phyloP scores from a whole-genome alignment of 345 rosid species.

The Excoecaria cochinchinensis region DNA sequence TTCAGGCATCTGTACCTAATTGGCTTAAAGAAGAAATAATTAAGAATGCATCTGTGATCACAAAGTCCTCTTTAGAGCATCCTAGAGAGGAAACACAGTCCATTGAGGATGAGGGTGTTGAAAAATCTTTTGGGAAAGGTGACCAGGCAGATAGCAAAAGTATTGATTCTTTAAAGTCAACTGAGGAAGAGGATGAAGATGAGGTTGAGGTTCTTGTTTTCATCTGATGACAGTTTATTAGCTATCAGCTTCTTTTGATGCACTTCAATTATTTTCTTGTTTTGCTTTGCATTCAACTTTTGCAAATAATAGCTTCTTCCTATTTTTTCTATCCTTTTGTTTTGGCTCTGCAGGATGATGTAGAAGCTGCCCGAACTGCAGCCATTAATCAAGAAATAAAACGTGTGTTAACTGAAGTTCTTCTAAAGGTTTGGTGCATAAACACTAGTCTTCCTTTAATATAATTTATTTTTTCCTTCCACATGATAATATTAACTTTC shows the following conservation, averaged over 20 bases:
- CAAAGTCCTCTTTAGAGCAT: slow-evolving; percentile 62
- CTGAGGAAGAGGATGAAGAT: slow-evolving; percentile 83
- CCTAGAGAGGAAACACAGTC: slow-evolving; percentile 53
- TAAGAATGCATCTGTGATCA: slow-evolving; percentile 69
- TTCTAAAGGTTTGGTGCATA: slow-evolving; percentile 60
- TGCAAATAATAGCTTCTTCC: neutral
- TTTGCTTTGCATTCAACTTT: neutral
- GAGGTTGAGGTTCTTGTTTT: slow-evolving; percentile 76
- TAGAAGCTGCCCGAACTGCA: slow-evolving; percentile 62
- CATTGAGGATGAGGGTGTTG: slow-evolving; percentile 56
- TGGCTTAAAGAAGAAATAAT: slow-evolving; percentile 97
- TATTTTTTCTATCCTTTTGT: neutral
- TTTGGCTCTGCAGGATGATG: slow-evolving; percentile 63
- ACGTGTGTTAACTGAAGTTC: slow-evolving; percentile 90
- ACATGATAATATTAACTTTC: slow-evolving; percentile 19
- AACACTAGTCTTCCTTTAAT: slow-evolving; percentile 22
- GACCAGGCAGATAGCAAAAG: slow-evolving; percentile 69
- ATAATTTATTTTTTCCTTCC: slow-evolving; percentile 6
- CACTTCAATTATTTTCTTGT: neutral
- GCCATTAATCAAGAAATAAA: slow-evolving; percentile 92
- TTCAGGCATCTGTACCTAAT: slow-evolving; percentile 86
- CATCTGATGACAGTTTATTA: slow-evolving; percentile 14
- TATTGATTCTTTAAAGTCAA: slow-evolving; percentile 64
- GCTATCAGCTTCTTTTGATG: neutral
- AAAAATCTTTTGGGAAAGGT: slow-evolving; percentile 45